Evolutionary conservation across 2,329 filamentous ascomycete species (phyloP), one percentile per base, ranked within the genome.

Genomic region (Ambrosiella xylebori): DNA sequence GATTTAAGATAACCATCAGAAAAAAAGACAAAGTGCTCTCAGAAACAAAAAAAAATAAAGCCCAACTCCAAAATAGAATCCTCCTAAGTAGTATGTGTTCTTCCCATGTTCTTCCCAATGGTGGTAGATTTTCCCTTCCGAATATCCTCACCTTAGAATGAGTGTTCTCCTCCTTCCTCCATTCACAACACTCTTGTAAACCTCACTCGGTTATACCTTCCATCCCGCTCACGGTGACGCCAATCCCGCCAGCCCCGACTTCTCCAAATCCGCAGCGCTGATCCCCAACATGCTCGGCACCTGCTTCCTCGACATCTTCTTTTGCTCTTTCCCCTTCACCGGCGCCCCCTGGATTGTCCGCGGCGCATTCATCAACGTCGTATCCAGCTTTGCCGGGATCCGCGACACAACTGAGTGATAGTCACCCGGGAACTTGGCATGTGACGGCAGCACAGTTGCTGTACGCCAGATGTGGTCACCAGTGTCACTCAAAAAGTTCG

Each of bases 271-370:
- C 7, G 70, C 70, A 11, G 72, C 71, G 5, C 71, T 71, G 3
- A 70, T 70, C 41, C 72, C 72, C 47, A 74, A 63, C 71, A 74
- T 74, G 62, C 71, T 74, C 17, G 72, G 70, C 27, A 81, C 78
- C 64, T 81, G 78, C 65, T 81, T 81, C 62, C 78, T 69, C 57
- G 76, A 65, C 54, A 81, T 68, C 36, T 75, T 75, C 44, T 72
- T 72, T 7, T 70, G 70, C n/a, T 73, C 72, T 58, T 75, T 73
- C 60, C 79, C 77, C 15, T 77, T 74, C 39, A 79, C 73, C 27
- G 89, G 89, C n/a, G 89, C 82, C 40, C 90, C 90, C 68, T 95
- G 88, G 44, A 95, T 91, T 62, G 87, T 82, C 59, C 90, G 80
- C 37, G 90, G 90, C 70, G 96, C 90, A 68, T 88, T 88, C 88